phyloP scores from a whole-genome alignment of 345 rosid species.

The Clausena lansium region DNA sequence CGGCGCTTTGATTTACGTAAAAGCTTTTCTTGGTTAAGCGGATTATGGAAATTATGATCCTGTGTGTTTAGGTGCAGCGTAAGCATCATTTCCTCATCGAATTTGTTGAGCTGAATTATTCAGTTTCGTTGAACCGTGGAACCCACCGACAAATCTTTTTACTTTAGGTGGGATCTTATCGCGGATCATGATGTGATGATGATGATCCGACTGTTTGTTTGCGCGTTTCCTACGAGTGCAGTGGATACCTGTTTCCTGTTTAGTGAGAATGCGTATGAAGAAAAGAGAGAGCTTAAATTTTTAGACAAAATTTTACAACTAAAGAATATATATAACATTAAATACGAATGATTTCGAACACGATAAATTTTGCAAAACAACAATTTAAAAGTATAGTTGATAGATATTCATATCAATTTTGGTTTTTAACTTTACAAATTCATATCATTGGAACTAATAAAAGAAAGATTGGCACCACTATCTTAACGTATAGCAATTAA shows the following conservation, averaged over 20 bases:
- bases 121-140: neutral
- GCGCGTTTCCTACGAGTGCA: neutral
- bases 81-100: neutral
- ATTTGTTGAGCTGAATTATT: neutral
- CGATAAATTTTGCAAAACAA: no score
- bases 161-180: neutral
- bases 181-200: neutral
- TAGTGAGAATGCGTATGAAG: neutral
- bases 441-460: no score
- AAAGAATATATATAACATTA: no score
- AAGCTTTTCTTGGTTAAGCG: neutral
- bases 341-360: no score
- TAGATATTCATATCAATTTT: no score
- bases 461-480: no score
- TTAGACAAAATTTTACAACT: no score
- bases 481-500: no score
- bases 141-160: neutral
- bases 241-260: neutral
- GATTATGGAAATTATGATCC: neutral
- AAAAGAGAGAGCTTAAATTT: no score
- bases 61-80: constrained; percentile 1
- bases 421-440: no score
- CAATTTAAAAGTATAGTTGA: no score
- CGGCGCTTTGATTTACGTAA: neutral
- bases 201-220: neutral